Percentiles rank a stretch among this genome's conserved stretches.
Conservation (phyloP, 345 rosid genomes). For the Acer yangbiense region DNA sequence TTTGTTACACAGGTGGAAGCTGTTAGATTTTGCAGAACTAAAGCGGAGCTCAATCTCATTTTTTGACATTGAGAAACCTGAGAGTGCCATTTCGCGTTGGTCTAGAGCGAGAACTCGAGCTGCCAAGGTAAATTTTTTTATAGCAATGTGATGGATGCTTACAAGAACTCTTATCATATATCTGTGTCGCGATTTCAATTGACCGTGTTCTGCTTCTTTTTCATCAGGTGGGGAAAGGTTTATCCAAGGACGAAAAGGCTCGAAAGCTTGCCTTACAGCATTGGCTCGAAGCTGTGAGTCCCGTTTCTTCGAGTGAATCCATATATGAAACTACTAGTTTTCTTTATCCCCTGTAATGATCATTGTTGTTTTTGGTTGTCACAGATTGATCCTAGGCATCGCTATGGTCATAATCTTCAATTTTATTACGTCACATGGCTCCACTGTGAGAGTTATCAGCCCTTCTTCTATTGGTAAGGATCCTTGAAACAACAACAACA, state of each 20-base stretch:
- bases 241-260: slow-evolving; percentile 82
- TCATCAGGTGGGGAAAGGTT: slow-evolving; percentile 85
- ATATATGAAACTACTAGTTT: not conserved
- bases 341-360: slow-evolving; percentile 19
- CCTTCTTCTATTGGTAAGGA: slow-evolving; percentile 85
- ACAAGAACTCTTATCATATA: not conserved
- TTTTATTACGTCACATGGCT: slow-evolving; percentile 86
- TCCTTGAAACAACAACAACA: not conserved
- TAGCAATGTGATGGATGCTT: not conserved
- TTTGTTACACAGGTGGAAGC: slow-evolving; percentile 63
- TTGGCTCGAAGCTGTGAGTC: slow-evolving; percentile 96
- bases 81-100: slow-evolving; percentile 90
- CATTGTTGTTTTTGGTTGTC: slow-evolving; percentile 12
- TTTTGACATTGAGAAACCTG: slow-evolving; percentile 76
- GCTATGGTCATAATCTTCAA: slow-evolving; percentile 95
- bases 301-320: not conserved
- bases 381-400: slow-evolving; percentile 95
- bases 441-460: slow-evolving; percentile 78
- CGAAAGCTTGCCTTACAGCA: slow-evolving; percentile 90
- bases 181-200: not conserved
- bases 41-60: slow-evolving; percentile 90
- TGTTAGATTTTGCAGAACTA: slow-evolving; percentile 90
- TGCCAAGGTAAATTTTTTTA: slow-evolving; percentile 60
- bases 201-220: not conserved
- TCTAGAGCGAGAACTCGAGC: slow-evolving; percentile 84